A percentile compares a stretch with the other conserved stretches of the same genome.
Evolutionary conservation across 129 eudicot genomes (phyloP).

Genomic region (Tagetes patula): DNA sequence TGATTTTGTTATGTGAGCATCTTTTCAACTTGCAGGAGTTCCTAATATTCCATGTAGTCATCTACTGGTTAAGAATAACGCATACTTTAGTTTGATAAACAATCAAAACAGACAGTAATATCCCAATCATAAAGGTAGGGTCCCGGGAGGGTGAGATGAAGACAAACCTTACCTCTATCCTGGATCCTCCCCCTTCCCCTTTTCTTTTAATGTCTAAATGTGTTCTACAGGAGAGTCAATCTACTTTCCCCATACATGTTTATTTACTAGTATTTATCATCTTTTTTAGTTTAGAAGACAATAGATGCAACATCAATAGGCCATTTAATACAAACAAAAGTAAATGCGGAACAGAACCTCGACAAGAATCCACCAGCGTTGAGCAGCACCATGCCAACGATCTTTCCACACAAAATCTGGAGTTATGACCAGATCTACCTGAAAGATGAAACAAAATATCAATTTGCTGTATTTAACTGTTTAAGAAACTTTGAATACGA

Average conservation of each 20-base stretch:
- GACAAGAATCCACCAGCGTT: conserved; percentile 99
- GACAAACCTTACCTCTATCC: too few species aligned
- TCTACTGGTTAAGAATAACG: not conserved
- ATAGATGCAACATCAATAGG: conserved; percentile 12
- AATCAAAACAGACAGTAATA: too few species aligned
- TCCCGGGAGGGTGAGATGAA: too few species aligned
- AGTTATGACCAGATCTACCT: conserved; percentile 85
- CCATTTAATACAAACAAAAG: conserved; percentile 6
- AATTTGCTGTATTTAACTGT: conserved; percentile 11
- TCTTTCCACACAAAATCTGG: conserved; percentile 97
- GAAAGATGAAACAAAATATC: conserved; percentile 28
- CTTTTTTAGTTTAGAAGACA: conserved; percentile 1
- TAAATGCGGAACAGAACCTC: conserved; percentile 58
- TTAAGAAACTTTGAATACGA: conserved; percentile 14
- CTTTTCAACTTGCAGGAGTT: conserved; percentile 3
- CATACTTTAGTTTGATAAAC: conserved; percentile 8
- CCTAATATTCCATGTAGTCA: not conserved
- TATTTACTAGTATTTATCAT: conserved; percentile 3
- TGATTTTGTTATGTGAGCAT: not conserved
- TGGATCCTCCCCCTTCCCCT: too few species aligned
- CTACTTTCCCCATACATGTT: not conserved
- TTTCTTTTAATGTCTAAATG: not conserved
- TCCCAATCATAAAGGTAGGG: too few species aligned
- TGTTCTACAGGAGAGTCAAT: not conserved
- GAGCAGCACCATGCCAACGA: conserved; percentile 97